Base-by-base conservation (phyloP, 2,329 filamentous ascomycete genomes). In the Trichoderma sp. region DNA sequence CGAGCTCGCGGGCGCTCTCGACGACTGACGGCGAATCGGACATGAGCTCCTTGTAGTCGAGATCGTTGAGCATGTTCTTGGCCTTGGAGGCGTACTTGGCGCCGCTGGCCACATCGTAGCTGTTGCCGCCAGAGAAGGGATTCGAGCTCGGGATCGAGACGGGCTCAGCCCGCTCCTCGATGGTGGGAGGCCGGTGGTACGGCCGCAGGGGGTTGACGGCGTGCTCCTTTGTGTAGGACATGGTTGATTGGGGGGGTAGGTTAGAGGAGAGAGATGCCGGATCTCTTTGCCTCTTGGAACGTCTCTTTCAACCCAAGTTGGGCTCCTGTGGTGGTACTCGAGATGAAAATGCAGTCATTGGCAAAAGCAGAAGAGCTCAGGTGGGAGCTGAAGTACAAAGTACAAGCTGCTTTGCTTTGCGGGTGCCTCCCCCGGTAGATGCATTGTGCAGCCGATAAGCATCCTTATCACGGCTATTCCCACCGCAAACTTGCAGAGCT, bases 1-100 rank as follows among this genome's bases (percentile, higher is more conserved):
- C 74, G 67, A 96, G 80, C 68, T 90, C 88, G 74, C 90, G 91
- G 50, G 90, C 82, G 68, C 90, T 90, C 70, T 91, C 89, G 12
- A 92, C 83, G 30, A 88, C 84, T 0, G 91, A 91, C 0, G 90
- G 91, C 30, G 90, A 91, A 24, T 96, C 92, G 47, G 89, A 83
- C 24, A 96, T 81, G 76, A 96, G 96, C 70, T 93, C 91, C 70
- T 91, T 90, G 81, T 96, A 97, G 79, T 98, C 94, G 68, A 98
- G 83, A 74, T 98, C 94, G 60, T 90, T 89, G 67, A 97, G 88
- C 67, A 96, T 89, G 75, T 95, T 90, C 76, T 93, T 90, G 68
- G 93, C 92, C 72, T 90, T 87, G 66, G 76, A 74, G 66, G 75
- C 75, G 67, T 78, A 77, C 61, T 71, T 67, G 41, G 73, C 72